Evolutionary conservation across 2,329 filamentous ascomycete species (phyloP), one percentile per base, ranked within the genome.

Genomic region (Thermochaetoides dissita): DNA sequence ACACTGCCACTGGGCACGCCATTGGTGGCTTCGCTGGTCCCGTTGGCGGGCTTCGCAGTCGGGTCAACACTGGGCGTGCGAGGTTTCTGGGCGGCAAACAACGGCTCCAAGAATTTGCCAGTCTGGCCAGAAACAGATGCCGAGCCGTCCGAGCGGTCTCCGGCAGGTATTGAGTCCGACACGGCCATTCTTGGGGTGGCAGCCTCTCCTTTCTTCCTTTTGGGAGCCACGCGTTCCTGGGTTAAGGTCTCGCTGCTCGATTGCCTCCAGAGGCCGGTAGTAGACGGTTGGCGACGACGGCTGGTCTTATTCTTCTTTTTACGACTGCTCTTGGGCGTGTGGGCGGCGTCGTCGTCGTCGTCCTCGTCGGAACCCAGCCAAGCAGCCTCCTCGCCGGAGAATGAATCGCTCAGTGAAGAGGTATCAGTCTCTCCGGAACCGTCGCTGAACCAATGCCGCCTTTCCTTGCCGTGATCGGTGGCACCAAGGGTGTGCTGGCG

Each of bases 391-490:
- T 69, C 63, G 48, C 64, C 69, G 47, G 66, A 67, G 57, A 71
- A 63, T 52, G 76, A 79, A 72, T 74, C 70, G 68, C 76, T 80
- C 75, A 80, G 54, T 67, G 79, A 84, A 71, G 79, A 83, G 66
- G 74, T 74, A 67, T 85, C 82, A 58, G 81, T 86, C 54, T 74
- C 75, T 56, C 75, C 74, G 24, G 74, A 73, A 47, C 79, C 74
- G 71, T 93, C 85, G 58, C 84, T 93, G 51, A 87, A 71, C 86
- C 86, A 94, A 61, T 86, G 81, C 47, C 76, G 77, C 50, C 76
- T 75, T 57, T 91, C 84, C 30, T 24, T 24, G 17, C 5, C 17
- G 17, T 72, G 74, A 51, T 77, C 72, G 50, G 71, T 71, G 51
- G 81, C 76, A 49, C 74, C 73, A n/a, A 79, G 73, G n/a, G 84